phyloP scores from a whole-genome alignment of 1,284 basidiomycete genomes.

The Ganoderma sinense region DNA sequence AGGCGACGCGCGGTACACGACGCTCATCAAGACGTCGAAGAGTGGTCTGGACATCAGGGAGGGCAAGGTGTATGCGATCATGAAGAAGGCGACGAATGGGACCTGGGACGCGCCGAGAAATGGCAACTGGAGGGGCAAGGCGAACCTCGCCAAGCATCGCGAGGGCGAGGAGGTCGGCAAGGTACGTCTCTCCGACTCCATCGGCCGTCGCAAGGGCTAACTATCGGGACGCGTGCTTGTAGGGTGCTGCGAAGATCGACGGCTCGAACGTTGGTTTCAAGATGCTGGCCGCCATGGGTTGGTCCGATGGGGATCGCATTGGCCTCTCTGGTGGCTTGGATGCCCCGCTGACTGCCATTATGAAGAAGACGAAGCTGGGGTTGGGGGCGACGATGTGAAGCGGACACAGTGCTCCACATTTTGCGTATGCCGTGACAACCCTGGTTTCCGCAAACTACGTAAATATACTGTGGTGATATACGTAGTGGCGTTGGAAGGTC shows the following conservation, averaged over 20 bases:
- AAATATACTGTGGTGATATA: neutral
- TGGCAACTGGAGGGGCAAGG: conserved; percentile 41
- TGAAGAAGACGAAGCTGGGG: conserved; percentile 79
- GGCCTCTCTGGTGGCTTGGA: conserved; percentile 69
- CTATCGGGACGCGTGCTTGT: conserved; percentile 11
- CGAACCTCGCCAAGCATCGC: conserved; percentile 52
- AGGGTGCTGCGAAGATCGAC: conserved; percentile 73
- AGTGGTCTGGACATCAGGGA: conserved; percentile 63
- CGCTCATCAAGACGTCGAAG: conserved; percentile 70
- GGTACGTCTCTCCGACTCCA: conserved; percentile 41
- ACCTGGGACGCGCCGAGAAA: conserved; percentile 41
- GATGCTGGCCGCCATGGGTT: conserved; percentile 82
- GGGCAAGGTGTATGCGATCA: conserved; percentile 62
- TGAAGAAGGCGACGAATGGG: conserved; percentile 46
- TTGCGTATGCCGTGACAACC: neutral
- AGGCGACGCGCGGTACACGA: conserved; percentile 70
- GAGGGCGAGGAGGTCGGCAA: conserved; percentile 84
- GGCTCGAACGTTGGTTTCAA: conserved; percentile 77
- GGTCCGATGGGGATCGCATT: conserved; percentile 75
- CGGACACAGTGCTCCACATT: neutral
- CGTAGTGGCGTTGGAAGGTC: neutral
- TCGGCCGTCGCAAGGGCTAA: neutral
- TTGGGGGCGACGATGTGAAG: conserved; percentile 58
- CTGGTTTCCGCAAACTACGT: neutral
- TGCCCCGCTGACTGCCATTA: conserved; percentile 73